Conservation (phyloP, 331 rosid genomes). For the Acacia concinna region DNA sequence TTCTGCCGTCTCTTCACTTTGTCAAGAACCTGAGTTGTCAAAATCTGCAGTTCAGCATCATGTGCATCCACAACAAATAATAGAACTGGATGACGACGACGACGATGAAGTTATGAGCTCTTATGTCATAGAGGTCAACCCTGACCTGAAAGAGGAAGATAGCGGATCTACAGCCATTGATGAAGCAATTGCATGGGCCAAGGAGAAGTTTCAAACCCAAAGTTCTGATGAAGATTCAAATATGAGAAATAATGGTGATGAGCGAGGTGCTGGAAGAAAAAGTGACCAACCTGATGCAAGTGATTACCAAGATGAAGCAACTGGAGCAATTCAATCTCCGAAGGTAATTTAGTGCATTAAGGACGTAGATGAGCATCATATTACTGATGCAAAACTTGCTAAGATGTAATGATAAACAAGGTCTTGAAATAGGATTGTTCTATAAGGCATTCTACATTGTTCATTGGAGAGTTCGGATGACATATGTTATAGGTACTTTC, state of each 20-base stretch:
- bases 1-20: slow-evolving; percentile 70
- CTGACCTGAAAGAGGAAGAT: slow-evolving; percentile 48
- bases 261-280: slow-evolving; percentile 50
- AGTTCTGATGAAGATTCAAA: slow-evolving; percentile 57
- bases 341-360: slow-evolving; percentile 52
- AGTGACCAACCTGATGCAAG: slow-evolving; percentile 49
- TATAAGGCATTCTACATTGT: background rate
- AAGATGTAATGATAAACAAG: background rate
- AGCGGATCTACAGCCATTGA: slow-evolving; percentile 53
- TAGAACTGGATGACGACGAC: slow-evolving; percentile 32
- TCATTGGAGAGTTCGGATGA: background rate
- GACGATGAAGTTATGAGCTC: slow-evolving; percentile 63
- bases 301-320: slow-evolving; percentile 39
- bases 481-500: background rate
- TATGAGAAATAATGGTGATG: slow-evolving; percentile 35
- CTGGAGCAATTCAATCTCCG: slow-evolving; percentile 40
- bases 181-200: slow-evolving; percentile 82
- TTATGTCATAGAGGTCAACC: slow-evolving; percentile 61
- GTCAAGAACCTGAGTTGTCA: slow-evolving; percentile 52
- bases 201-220: slow-evolving; percentile 55
- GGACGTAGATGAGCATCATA: slow-evolving; percentile 7
- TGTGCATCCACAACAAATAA: slow-evolving; percentile 35
- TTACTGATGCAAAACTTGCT: background rate
- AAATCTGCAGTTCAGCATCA: slow-evolving; percentile 44
- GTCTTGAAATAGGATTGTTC: slow-evolving; percentile 23